Evolutionary conservation across 495 filamentous ascomycete species (phyloP), one percentile per base, ranked within the genome.

Genomic region (Tetracladium marchalianum): DNA sequence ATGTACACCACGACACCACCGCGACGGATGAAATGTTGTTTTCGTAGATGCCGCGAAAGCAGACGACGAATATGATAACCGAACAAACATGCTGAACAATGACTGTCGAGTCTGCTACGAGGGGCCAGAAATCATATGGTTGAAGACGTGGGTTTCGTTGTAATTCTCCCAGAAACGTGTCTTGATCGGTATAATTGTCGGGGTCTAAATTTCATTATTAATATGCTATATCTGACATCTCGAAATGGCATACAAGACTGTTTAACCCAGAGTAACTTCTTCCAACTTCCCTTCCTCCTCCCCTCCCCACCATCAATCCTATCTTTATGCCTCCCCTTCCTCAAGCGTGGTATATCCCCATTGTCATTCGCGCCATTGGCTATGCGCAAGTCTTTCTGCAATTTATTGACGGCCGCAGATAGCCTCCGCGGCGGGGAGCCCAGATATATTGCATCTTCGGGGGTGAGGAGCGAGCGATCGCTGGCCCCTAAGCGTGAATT

Each of bases 231-330:
- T 35, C 4, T 24, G 36, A 35, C 13, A 22, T 9, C 10, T 35
- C 22, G 24, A 31, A 31, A 35, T 27, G 22, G 55, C 72, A 46
- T 75, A 93, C 87, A 98, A 37, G 84, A 87, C 57, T 98, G 92
- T 61, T 94, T 94, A 49, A 98, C 88, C 92, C 92, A 98, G 13
- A 98, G 72, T 49, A 98, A 68, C 67, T 97, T 98, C 68, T 93
- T 92, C 84, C 90, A 97, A 16, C 71, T 72, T 31, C 71, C 73
- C 48, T 80, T 83, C 49, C 79, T 72, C 60, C 76, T 71, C 51
- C 82, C 69, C 53, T 84, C 80, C 35, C 80, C 64, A 49, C 69
- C 55, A 37, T 41, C 22, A 27, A 27, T 39, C 15, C 54, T 44
- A 54, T 77, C 54, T 62, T 77, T 76, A 46, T 70, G 69, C 60